Conservation (phyloP, 2,329 filamentous ascomycete species). For the Penicillium sp. region DNA sequence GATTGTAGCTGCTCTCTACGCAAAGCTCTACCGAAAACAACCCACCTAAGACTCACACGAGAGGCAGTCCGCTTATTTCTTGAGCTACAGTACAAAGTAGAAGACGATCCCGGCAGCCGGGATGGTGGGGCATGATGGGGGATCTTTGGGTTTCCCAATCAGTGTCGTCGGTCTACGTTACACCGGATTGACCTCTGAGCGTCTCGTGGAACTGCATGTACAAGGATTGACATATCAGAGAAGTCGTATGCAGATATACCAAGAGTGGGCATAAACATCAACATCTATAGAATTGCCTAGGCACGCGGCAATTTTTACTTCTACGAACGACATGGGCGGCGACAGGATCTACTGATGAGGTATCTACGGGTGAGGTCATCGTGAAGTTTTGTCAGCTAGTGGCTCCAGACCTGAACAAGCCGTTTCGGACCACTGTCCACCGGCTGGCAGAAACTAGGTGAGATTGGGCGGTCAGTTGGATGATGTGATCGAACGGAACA, state of each 20-base stretch:
- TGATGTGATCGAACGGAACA: slow-evolving; percentile 6
- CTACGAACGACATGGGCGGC: slow-evolving; percentile 4
- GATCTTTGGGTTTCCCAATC: slow-evolving; percentile 32
- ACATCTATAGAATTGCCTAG: neutral
- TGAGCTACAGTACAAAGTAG: neutral
- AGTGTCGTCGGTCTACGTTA: slow-evolving; percentile 32
- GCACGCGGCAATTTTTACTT: neutral
- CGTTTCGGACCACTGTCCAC: slow-evolving; percentile 33
- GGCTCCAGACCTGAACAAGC: slow-evolving; percentile 11
- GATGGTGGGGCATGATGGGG: slow-evolving; percentile 25
- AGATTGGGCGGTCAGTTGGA: slow-evolving; percentile 4
- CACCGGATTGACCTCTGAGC: slow-evolving; percentile 13
- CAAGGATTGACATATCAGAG: neutral
- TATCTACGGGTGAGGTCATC: slow-evolving; percentile 18
- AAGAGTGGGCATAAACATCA: neutral
- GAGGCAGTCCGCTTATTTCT: neutral
- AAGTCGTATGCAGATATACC: neutral
- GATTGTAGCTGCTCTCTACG: neutral
- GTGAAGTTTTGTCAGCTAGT: slow-evolving; percentile 23
- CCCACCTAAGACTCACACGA: neutral
- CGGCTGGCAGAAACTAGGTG: slow-evolving; percentile 20
- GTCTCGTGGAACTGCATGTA: neutral
- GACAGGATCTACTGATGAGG: slow-evolving; percentile 2
- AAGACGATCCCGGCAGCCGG: slow-evolving; percentile 20
- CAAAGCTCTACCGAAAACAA: neutral